Base-by-base conservation (phyloP, 1,139 yeast species). In the Taphrina confusa region DNA sequence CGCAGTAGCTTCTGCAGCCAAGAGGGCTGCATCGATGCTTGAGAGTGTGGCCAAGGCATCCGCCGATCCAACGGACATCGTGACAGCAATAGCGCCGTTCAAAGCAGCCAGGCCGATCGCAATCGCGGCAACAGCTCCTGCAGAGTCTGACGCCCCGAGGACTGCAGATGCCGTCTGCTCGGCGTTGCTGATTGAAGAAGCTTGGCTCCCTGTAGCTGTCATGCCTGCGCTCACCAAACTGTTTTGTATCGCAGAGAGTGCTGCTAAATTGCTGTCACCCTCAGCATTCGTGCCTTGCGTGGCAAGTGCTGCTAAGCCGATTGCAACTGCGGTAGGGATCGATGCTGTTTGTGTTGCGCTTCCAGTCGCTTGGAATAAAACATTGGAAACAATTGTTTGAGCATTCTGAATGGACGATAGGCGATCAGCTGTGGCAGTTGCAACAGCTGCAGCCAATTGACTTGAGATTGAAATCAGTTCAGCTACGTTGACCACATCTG, bases 141-240 rank as follows among this genome's bases (percentile, higher is more conserved):
- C 30, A 8, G 31, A 23, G 25, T 27, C 20, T 9, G 47, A 42
- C 3, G 30, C 14, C 6, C 31, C 47, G 25, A 42, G 47, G 18
- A 42, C 47, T 42, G 47, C 47, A 3, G 47, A 42, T 12, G 47
- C 47, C 16, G 47, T 42, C 31, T 42, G 47, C 20, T 42, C 47
- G 14, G 47, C 47, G 14, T 20, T 18, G 14, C 47, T 42, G 31
- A 42, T 9, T 20, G 47, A 20, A 2, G 47, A 30, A 2, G 4
- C 33, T 22, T 42, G 47, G 5, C 5, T 9, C 8, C 47, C 47
- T 11, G 31, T 42, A 27, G 47, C 47, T 23, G 47, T 42, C 31
- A 14, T 27, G 12, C 20, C 47, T 4, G 20, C 47, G 14, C 16
- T n/a, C 31, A 42, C 14, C 47, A 42, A 14, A 12, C 6, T 12